Percentiles rank a stretch among this genome's conserved stretches.
Evolutionary conservation across 2,329 filamentous ascomycete genomes (phyloP).

Genomic region (Aspergillus jensenii): DNA sequence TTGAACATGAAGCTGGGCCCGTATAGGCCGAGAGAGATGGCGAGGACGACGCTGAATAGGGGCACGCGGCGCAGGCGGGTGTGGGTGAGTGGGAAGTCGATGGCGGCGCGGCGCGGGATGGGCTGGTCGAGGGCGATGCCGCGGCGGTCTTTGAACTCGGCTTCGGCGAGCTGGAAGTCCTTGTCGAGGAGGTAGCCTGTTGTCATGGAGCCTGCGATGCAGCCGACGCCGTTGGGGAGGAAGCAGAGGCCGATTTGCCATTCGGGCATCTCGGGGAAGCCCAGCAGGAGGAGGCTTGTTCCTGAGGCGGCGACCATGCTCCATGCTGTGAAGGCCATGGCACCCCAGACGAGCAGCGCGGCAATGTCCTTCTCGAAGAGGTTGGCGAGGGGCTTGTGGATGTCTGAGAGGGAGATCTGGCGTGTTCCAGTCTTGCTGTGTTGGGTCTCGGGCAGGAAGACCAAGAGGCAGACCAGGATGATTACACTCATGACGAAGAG

Average conservation of each 20-base stretch:
- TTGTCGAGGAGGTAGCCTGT: slow-evolving; percentile 16
- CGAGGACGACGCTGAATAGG: slow-evolving; percentile 6
- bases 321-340: slow-evolving; percentile 49
- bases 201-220: slow-evolving; percentile 16
- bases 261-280: slow-evolving; percentile 32
- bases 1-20: slow-evolving; percentile 29
- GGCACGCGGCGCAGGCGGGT: slow-evolving; percentile 10
- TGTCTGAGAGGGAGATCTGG: slow-evolving; percentile 36
- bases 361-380: slow-evolving; percentile 50
- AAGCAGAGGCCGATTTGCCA: slow-evolving; percentile 44
- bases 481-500: slow-evolving; percentile 39
- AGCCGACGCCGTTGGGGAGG: slow-evolving; percentile 41
- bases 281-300: slow-evolving; percentile 40
- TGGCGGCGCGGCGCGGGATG: not conserved
- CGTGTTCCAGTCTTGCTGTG: slow-evolving; percentile 42
- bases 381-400: slow-evolving; percentile 43
- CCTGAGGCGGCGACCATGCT: slow-evolving; percentile 51
- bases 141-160: not conserved
- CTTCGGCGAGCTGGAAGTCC: slow-evolving; percentile 4
- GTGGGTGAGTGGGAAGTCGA: slow-evolving; percentile 2
- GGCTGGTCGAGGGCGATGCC: not conserved
- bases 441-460: slow-evolving; percentile 45
- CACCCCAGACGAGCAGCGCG: slow-evolving; percentile 44
- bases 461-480: slow-evolving; percentile 37
- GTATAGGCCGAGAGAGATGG: slow-evolving; percentile 30